phyloP scores from a whole-genome alignment of 2,329 filamentous ascomycete genomes.

The Colletotrichum echinochloae region DNA sequence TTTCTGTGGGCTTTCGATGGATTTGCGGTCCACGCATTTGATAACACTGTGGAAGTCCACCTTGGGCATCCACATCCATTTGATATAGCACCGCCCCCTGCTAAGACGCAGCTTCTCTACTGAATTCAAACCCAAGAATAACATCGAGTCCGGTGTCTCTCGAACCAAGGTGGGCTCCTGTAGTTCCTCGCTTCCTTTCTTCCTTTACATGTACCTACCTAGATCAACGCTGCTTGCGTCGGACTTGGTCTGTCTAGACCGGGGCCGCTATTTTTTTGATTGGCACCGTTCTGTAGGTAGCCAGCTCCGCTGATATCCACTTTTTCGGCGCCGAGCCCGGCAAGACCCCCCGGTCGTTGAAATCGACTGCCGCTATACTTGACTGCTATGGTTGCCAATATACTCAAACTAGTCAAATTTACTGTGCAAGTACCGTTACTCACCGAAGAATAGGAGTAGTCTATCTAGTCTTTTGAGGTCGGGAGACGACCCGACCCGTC shows the following conservation, averaged over 20 bases:
- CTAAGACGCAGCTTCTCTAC: not conserved
- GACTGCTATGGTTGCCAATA: not conserved
- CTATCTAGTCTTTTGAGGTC: not conserved
- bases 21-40: not conserved
- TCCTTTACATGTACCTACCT: not conserved
- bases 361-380: not conserved
- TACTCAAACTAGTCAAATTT: not conserved
- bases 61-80: not conserved
- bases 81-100: not conserved
- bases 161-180: too few species aligned
- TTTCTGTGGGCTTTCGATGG: slow-evolving; percentile 1
- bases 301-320: not conserved
- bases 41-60: slow-evolving; percentile 7
- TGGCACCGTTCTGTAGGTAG: not conserved
- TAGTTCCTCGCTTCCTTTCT: not conserved
- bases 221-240: not conserved
- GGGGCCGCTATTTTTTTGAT: not conserved
- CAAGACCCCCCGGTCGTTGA: not conserved
- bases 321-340: not conserved
- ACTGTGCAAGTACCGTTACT: not conserved
- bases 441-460: not conserved
- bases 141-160: not conserved
- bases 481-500: too few species aligned
- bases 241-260: not conserved
- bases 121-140: too few species aligned